Evolutionary conservation across 768 basidiomycete genomes (phyloP).

Genomic region (Leccinum incarnatum): DNA sequence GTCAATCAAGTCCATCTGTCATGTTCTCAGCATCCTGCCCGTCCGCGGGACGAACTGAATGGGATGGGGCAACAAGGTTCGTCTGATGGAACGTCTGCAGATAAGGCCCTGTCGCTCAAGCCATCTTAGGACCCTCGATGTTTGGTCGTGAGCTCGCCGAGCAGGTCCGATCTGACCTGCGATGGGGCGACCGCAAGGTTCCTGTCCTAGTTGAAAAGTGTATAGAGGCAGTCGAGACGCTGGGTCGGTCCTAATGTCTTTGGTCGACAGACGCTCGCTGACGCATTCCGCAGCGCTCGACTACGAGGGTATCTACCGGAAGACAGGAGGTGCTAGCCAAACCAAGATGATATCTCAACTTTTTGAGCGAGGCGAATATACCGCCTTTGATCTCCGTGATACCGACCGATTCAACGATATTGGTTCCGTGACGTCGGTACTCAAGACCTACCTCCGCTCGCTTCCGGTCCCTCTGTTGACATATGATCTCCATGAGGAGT

Average conservation of each 20-base stretch:
- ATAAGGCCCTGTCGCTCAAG: constrained; percentile 20
- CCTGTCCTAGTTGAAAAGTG: constrained; percentile 95
- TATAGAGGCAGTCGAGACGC: constrained; percentile 86
- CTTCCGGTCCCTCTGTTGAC: constrained; percentile 90
- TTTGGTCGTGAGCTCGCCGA: constrained; percentile 88
- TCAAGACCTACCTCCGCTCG: constrained; percentile 95
- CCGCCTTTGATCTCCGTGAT: constrained; percentile 84
- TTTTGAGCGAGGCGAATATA: constrained; percentile 91
- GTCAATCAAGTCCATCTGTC: constrained; percentile 58
- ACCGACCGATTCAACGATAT: constrained; percentile 94
- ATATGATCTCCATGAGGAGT: constrained; percentile 86
- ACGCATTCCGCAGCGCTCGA: constrained; percentile 65
- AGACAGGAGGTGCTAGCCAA: constrained; percentile 90
- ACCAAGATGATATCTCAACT: constrained; percentile 91
- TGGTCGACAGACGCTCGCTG: not conserved
- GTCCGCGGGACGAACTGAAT: constrained; percentile 32
- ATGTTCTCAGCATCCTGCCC: constrained; percentile 56
- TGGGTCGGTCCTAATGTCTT: constrained; percentile 51
- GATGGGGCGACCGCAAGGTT: constrained; percentile 57
- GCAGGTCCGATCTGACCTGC: constrained; percentile 71
- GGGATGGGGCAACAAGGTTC: constrained; percentile 22
- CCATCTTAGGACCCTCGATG: constrained; percentile 71
- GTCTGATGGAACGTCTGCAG: not conserved
- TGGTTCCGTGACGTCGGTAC: constrained; percentile 91
- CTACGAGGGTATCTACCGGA: constrained; percentile 98